Conservation (phyloP, 768 basidiomycete genomes). For the Nidularia sp. region DNA sequence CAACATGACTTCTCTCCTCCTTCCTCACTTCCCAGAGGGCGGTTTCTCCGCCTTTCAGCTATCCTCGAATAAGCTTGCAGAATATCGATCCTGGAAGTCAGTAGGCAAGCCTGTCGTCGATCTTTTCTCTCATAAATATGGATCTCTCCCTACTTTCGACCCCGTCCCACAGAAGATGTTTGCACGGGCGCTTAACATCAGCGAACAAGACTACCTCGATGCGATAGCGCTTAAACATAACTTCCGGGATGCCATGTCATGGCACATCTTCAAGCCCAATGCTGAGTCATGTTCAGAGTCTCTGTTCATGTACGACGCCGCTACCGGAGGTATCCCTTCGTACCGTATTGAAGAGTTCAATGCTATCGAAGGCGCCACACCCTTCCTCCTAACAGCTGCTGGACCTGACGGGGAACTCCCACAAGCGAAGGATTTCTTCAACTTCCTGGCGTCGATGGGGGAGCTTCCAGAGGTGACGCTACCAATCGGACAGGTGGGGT, state of each 20-base stretch:
- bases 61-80: conserved; percentile 25
- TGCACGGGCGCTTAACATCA: conserved; percentile 16
- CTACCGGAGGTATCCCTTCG: conserved; percentile 27
- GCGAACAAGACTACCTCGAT: conserved; percentile 17
- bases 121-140: conserved; percentile 13
- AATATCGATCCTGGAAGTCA: conserved; percentile 28
- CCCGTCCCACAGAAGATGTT: conserved; percentile 26
- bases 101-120: conserved; percentile 28
- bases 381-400: conserved; percentile 17
- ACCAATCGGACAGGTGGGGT: conserved; percentile 29
- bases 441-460: conserved; percentile 30
- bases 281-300: conserved; percentile 26
- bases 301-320: conserved; percentile 31
- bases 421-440: conserved; percentile 20
- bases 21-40: conserved; percentile 21
- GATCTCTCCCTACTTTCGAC: conserved; percentile 22
- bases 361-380: conserved; percentile 20
- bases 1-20: conserved; percentile 23
- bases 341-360: conserved; percentile 31
- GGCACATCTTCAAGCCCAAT: conserved; percentile 22
- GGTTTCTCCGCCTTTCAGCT: conserved; percentile 22
- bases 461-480: conserved; percentile 31
- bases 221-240: conserved; percentile 19
- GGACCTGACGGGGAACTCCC: conserved; percentile 7
- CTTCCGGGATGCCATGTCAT: conserved; percentile 17